phyloP scores from a whole-genome alignment of 305 asterid genomes.

The Fraxinus greggii region DNA sequence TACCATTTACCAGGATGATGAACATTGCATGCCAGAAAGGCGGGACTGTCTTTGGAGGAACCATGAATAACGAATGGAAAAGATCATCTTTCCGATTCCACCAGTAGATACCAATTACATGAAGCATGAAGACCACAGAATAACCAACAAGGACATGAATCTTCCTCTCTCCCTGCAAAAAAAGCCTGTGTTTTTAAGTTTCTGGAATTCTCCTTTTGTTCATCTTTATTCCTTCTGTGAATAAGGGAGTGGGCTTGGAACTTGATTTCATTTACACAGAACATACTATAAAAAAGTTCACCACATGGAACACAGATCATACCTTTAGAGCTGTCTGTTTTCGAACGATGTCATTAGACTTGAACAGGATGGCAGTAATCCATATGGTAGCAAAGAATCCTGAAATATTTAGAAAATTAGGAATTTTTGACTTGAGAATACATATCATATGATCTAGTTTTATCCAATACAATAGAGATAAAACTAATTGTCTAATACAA shows the following conservation, averaged over 20 bases:
- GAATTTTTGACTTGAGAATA: not conserved
- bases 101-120: slow-evolving; percentile 73
- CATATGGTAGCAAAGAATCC: slow-evolving; percentile 66
- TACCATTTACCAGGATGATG: slow-evolving; percentile 79
- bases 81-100: slow-evolving; percentile 64
- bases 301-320: slow-evolving; percentile 20
- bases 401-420: slow-evolving; percentile 10
- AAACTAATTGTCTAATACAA: not conserved
- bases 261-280: slow-evolving; percentile 8
- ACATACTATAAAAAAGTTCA: slow-evolving; percentile 16
- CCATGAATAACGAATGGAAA: slow-evolving; percentile 68
- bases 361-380: slow-evolving; percentile 74
- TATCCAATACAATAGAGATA: not conserved
- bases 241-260: not conserved
- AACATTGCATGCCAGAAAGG: slow-evolving; percentile 90
- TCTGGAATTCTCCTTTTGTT: slow-evolving; percentile 15
- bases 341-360: slow-evolving; percentile 79
- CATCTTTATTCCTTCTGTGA: not conserved
- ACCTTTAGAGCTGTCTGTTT: slow-evolving; percentile 97
- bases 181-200: slow-evolving; percentile 23
- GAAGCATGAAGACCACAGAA: slow-evolving; percentile 56
- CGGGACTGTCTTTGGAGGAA: slow-evolving; percentile 79
- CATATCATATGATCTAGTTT: not conserved
- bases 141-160: slow-evolving; percentile 58
- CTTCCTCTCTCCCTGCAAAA: slow-evolving; percentile 84